phyloP scores from a whole-genome alignment of 495 filamentous ascomycete genomes.

The Mytilinidion resinicola region DNA sequence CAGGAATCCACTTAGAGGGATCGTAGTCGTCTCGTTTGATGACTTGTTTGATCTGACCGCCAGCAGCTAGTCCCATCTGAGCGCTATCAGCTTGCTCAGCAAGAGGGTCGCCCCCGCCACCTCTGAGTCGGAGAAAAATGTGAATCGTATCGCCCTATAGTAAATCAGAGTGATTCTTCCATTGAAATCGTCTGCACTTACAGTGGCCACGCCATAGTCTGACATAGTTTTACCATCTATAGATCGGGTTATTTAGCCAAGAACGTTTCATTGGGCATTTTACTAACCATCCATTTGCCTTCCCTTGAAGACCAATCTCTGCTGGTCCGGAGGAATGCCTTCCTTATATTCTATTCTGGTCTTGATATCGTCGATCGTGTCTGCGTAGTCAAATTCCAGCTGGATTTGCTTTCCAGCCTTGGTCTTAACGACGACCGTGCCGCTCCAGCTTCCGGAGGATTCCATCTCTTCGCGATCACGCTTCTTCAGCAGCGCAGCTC shows the following conservation, averaged over 20 bases:
- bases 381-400: neutral
- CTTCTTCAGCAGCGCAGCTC: too few relatives aligned
- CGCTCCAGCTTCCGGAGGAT: too few relatives aligned
- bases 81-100: neutral
- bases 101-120: constrained; percentile 43
- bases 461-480: too few relatives aligned
- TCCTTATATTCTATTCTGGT: constrained; percentile 67
- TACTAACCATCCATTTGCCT: constrained; percentile 77
- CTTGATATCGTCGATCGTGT: constrained; percentile 2
- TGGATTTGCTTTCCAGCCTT: constrained; percentile 4
- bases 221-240: constrained; percentile 85
- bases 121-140: constrained; percentile 90
- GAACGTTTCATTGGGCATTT: neutral
- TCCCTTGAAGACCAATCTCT: constrained; percentile 78
- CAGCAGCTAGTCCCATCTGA: constrained; percentile 25
- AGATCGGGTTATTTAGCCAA: neutral
- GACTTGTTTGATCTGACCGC: constrained; percentile 28
- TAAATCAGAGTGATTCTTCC: constrained; percentile 35
- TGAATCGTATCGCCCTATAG: constrained; percentile 98
- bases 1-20: constrained; percentile 13
- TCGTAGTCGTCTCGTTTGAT: constrained; percentile 15
- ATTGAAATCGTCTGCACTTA: neutral
- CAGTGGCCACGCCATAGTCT: constrained; percentile 73
- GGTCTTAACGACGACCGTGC: neutral
- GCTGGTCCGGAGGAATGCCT: constrained; percentile 96